Evolutionary conservation across 176 grass and related monocot species (phyloP).

Genomic region (Olyra latifolia): DNA sequence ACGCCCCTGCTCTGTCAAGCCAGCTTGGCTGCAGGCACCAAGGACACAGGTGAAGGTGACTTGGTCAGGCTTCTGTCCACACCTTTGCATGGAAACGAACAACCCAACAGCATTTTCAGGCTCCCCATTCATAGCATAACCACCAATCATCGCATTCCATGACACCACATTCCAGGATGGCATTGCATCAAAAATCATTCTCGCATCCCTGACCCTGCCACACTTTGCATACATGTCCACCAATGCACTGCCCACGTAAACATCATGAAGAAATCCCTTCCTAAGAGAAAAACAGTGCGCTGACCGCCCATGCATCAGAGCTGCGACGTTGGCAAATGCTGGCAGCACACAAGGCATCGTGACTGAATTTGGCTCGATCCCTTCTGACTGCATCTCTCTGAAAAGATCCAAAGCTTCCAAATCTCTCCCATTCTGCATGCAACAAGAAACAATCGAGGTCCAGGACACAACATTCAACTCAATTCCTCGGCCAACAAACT

Average conservation of each 20-base stretch:
- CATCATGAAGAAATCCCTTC: conserved; percentile 39
- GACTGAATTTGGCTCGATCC: conserved; percentile 61
- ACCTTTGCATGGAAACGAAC: conserved; percentile 47
- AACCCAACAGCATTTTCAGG: conserved; percentile 42
- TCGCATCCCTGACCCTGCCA: conserved; percentile 59
- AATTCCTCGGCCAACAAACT: conserved; percentile 42
- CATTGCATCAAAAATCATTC: conserved; percentile 57
- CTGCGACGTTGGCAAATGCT: conserved; percentile 69
- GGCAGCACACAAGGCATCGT: conserved; percentile 77
- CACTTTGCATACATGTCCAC: conserved; percentile 84
- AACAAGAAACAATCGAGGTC: conserved; percentile 75
- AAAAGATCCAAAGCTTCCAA: conserved; percentile 70
- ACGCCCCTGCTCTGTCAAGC: conserved; percentile 47
- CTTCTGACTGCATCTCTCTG: conserved; percentile 63
- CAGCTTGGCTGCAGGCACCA: conserved; percentile 65
- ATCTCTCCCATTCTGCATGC: conserved; percentile 62
- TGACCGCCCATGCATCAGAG: conserved; percentile 59
- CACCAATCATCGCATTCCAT: conserved; percentile 81
- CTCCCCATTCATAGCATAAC: conserved; percentile 79
- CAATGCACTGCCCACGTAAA: conserved; percentile 65
- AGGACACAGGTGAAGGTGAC: conserved; percentile 73
- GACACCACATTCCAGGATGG: conserved; percentile 53
- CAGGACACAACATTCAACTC: conserved; percentile 71
- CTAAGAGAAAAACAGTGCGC: conserved; percentile 64
- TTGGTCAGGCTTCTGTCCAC: conserved; percentile 49